Evolutionary conservation across 2,329 filamentous ascomycete species (phyloP), one percentile per base, ranked within the genome.

Genomic region (Penicillium thymicola): DNA sequence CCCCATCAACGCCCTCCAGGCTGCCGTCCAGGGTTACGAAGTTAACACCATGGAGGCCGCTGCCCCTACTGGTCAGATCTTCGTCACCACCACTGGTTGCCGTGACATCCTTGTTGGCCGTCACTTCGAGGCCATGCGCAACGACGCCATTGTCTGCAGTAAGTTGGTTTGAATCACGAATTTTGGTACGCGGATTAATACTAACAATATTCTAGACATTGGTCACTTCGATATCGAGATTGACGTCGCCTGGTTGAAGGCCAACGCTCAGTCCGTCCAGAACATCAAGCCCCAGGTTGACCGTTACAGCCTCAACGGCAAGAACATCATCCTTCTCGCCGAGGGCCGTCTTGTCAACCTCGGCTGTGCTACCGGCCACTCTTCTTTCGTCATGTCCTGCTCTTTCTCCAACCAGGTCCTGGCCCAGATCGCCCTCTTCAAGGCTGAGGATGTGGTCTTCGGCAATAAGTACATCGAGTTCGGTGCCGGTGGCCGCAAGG

Each of bases 361-460:
- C 70, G 94, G 94, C 79, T 99, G 94, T 81, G 94, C 94, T 76
- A 99, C 94, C 65, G 94, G 94, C 69, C 94, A 99, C 89, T 96
- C 92, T 68, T 97, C 93, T 51, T 99, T 99, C 80, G 94, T 99
- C 84, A 97, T 99, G 94, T 97, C 92, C 71, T 99, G 94, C 89
- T 97, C 93, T 65, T 99, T 99, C 89, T 96, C 92, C 86, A 99
- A 99, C 89, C 94, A 99, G 86, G 94, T 97, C 72, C 90, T 99
- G 77, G 94, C 94, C 68, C 94, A 99, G 85, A 97, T 99, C 82
- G 89, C 96, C 83, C 83, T 99, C 73, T 99, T 81, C 89, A 97
- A 97, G 89, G 88, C 87, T 72, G 84, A 88, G 71, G 92, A 97
- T 76, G 85, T 85, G 75, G 88, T 82, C 57, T 99, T 96, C 78